Evolutionary conservation across 83 land plant species (phyloP), one percentile per base, ranked within the genome.

Genomic region (Diphasiastrum complanatum): DNA sequence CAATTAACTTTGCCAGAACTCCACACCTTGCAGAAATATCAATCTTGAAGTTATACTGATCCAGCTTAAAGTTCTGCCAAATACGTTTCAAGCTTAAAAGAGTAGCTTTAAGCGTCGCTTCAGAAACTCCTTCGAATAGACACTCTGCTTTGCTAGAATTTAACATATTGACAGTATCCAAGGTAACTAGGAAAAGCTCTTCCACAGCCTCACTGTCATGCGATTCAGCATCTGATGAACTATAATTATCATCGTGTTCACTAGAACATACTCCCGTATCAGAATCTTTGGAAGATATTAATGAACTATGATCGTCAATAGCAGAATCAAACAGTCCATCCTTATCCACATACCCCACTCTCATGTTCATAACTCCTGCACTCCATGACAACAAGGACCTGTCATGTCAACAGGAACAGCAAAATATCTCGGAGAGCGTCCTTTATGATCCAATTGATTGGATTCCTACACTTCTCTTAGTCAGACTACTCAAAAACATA

Each of bases 1-100:
- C 79, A 54, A 83, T 76, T 59, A 78, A 33, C 62, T 71, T 83
- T 33, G 85, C 82, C 29, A 83, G 60, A 27, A 58, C 75, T 47
- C 47, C 28, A 33, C 35, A 50, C 31, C 31, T 55, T 6, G 63
- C 41, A 18, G 62, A 28, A 34, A 24, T 43, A 26, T 29, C 33
- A 26, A 10, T 47, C 50, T 29, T 27, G n/a, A n/a, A n/a, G n/a
- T n/a, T n/a, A n/a, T n/a, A n/a, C n/a, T n/a, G n/a, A n/a, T n/a
- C n/a, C n/a, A n/a, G n/a, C n/a, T n/a, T n/a, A n/a, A n/a, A n/a
- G n/a, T 33, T 18, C 12, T 14, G 41, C 4, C 18, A 24, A 40
- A 45, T 25, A 36, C 5, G 35, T 22, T 25, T 18, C 45, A 60
- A 18, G 31, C 33, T 11, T n/a, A 20, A 27, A 72, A 38, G 37